Evolutionary conservation across 2,329 filamentous ascomycete species (phyloP), one percentile per base, ranked within the genome.

Genomic region (Cercospora beticola): DNA sequence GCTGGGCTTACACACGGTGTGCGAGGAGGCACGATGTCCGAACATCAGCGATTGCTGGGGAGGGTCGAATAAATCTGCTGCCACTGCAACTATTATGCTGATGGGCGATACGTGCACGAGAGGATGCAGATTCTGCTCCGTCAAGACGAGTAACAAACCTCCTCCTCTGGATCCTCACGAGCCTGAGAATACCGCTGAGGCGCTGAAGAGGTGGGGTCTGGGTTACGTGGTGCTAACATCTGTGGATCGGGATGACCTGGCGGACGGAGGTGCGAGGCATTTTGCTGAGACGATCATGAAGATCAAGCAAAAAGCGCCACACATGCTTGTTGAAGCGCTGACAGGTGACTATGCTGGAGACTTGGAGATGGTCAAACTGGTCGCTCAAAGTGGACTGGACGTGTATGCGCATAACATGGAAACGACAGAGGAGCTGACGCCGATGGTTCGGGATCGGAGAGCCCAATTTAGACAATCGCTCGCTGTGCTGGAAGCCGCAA

Each of bases 11-110:
- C 94, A 97, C 81, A 99, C 95, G 5, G 95, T 99, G 16, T 99
- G 95, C 81, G 95, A 99, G 82, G 95, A 99, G 83, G 95, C 95
- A 1, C 89, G 93, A 73, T 99, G 95, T 81, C 95, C 95, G 70
- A 99, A 99, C 81, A 97, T 99, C 70, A 93, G 91, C 71, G 94
- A 98, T 79, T 99, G 95, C 84, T 99, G 95, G 95, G 95, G 95
- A 70, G 95, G 95, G 36, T 89, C 86, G 78, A 88, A 91, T 79
- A 97, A 97, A 83, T 90, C 89, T 73, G 90, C 93, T 28, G 95
- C 95, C 4, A 99, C 95, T 33, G 95, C 95, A 2, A 99, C 95
- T 10, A 98, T 99, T 81, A 99, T 99, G 95, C 84, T 99, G 59
- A 98, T 98, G 94, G 95, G 95, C 72, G 95, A 99, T 80, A 98